Evolutionary conservation across 179 eudicot species (phyloP).

Genomic region (Monotropa hypopitys): DNA sequence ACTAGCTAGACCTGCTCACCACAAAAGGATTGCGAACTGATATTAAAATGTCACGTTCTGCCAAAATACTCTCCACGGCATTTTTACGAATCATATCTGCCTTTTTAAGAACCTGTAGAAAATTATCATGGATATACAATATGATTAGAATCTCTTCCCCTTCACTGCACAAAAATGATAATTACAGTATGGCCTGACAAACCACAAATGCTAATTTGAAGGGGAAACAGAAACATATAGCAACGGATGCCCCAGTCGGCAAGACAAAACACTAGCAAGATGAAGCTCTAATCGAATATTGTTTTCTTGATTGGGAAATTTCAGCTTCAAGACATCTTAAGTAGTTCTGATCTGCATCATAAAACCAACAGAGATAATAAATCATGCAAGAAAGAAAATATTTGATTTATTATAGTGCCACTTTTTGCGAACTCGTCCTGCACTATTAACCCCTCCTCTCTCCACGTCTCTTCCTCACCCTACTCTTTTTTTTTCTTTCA

Average conservation of each 20-base stretch:
- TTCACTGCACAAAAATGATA: not conserved
- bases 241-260: not conserved
- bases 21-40: constrained; percentile 98
- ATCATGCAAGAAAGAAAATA: not conserved
- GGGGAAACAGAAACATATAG: not conserved
- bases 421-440: not conserved
- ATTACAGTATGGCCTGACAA: not conserved
- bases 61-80: constrained; percentile 98
- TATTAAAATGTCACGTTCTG: constrained; percentile 91
- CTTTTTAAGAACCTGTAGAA: constrained; percentile 69
- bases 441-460: not conserved
- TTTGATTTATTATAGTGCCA: not conserved
- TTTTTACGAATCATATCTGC: constrained; percentile 99
- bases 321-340: not conserved
- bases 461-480: not conserved
- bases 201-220: not conserved
- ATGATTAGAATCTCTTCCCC: not conserved
- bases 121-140: not conserved
- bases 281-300: not conserved
- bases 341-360: not conserved
- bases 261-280: not conserved
- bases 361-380: not conserved
- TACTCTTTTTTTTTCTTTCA: not conserved
- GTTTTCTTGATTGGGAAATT: not conserved
- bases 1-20: constrained; percentile 50